Evolutionary conservation across 306 rosid species (phyloP).

Genomic region (Vachellia pachyceras): DNA sequence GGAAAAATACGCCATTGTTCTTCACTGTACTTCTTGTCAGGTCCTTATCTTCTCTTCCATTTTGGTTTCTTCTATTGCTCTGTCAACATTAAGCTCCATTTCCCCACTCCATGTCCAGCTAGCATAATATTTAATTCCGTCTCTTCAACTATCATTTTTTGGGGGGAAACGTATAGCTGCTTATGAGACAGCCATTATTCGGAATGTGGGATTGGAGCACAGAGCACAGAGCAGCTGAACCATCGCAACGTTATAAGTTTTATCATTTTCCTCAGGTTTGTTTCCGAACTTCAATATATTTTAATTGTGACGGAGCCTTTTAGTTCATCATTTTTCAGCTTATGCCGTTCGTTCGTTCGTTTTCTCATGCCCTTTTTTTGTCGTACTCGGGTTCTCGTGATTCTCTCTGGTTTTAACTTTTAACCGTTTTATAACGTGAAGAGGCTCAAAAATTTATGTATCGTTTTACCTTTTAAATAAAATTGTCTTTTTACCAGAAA

Average conservation of each 20-base stretch:
- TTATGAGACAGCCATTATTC: background rate
- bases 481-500: too few species aligned
- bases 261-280: background rate
- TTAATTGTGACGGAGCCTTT: background rate
- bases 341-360: too few species aligned
- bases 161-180: background rate
- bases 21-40: background rate
- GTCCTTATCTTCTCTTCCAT: background rate
- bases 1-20: background rate
- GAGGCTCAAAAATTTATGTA: too few species aligned
- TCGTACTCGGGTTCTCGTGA: too few species aligned
- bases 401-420: too few species aligned
- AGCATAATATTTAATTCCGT: too few species aligned
- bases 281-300: background rate
- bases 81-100: background rate
- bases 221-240: background rate
- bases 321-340: too few species aligned
- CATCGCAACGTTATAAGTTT: background rate
- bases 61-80: background rate
- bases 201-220: background rate
- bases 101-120: background rate
- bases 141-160: too few species aligned
- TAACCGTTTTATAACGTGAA: too few species aligned
- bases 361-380: too few species aligned
- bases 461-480: too few species aligned